phyloP scores from a whole-genome alignment of 2,329 filamentous ascomycete genomes.

The Rutstroemia sp. region DNA sequence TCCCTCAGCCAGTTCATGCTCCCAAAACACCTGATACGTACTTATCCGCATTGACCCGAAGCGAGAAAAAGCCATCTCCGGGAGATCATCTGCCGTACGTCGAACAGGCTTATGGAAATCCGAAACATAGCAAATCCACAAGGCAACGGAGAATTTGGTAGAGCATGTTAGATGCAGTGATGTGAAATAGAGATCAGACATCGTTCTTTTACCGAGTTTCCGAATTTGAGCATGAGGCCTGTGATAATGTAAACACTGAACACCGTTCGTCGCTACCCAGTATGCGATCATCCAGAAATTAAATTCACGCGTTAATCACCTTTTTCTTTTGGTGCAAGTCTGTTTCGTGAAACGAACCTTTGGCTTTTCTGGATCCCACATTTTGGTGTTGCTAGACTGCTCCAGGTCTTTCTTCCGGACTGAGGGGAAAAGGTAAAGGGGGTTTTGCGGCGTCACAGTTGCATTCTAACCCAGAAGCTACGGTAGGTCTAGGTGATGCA shows the following conservation, averaged over 20 bases:
- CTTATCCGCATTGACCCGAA: constrained; percentile 5
- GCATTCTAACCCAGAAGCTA: neutral
- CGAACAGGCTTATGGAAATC: constrained; percentile 10
- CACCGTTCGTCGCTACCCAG: neutral
- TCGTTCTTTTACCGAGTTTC: constrained; percentile 2
- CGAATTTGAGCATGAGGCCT: neutral
- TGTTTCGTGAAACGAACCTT: neutral
- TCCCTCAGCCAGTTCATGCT: constrained; percentile 7
- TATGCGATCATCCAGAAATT: constrained; percentile 1
- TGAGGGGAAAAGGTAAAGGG: constrained; percentile 5
- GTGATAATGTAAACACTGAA: too few species aligned
- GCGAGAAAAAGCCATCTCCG: constrained; percentile 11
- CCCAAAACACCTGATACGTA: neutral
- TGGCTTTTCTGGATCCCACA: neutral
- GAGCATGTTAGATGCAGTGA: neutral
- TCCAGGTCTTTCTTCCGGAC: constrained; percentile 8
- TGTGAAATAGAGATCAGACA: neutral
- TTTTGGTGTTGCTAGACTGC: constrained; percentile 1
- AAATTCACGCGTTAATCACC: neutral
- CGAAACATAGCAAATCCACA: constrained; percentile 6
- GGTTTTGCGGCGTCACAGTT: constrained; percentile 8
- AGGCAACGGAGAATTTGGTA: constrained; percentile 5
- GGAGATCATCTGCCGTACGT: constrained; percentile 20
- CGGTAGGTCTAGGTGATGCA: neutral
- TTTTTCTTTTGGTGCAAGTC: neutral